These are phyloP conservation scores for Luvunga scandens DNA, from an alignment of 345 rosid genomes.

Conservation along the genomic window DNA sequence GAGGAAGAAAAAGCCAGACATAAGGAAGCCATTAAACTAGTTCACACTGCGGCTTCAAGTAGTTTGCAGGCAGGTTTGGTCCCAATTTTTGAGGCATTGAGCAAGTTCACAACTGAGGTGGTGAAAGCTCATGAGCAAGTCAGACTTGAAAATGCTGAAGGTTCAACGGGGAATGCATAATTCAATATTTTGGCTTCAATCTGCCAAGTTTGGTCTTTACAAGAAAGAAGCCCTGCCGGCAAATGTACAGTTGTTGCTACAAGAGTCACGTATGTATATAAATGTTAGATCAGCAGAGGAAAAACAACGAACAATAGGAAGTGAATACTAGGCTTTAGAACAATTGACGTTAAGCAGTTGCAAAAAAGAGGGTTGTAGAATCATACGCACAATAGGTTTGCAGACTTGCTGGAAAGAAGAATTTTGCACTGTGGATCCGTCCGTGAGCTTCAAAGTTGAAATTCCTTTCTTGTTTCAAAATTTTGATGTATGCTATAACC, in stretches of 20 bases:
- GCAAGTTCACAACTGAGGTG: constrained; percentile 71
- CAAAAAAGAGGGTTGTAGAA: neutral
- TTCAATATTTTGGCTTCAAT: neutral
- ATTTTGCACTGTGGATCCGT: neutral
- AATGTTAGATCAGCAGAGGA: neutral
- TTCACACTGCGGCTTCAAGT: constrained; percentile 71
- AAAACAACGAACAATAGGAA: neutral
- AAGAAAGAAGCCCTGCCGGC: neutral
- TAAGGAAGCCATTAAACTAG: constrained; percentile 65
- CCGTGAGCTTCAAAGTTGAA: neutral
- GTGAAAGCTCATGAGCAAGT: constrained; percentile 79
- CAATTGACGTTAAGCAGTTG: neutral
- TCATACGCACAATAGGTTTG: constrained; percentile 11
- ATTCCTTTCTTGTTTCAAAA: neutral
- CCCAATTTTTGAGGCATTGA: constrained; percentile 83
- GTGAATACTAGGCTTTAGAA: neutral
- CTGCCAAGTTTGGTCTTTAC: neutral
- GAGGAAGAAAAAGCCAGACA: constrained; percentile 74
- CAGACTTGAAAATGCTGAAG: constrained; percentile 38
- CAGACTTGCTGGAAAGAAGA: neutral
- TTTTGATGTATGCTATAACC: constrained; percentile 13
- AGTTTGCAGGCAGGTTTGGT: constrained; percentile 79
- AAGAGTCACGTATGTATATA: neutral
- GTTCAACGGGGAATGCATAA: constrained; percentile 11
- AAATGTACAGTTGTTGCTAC: constrained; percentile 23